Evolutionary conservation across 192 early-diverging fungal genomes (phyloP), one percentile per base, ranked within the genome.

Genomic region (Coemansia umbellata): DNA sequence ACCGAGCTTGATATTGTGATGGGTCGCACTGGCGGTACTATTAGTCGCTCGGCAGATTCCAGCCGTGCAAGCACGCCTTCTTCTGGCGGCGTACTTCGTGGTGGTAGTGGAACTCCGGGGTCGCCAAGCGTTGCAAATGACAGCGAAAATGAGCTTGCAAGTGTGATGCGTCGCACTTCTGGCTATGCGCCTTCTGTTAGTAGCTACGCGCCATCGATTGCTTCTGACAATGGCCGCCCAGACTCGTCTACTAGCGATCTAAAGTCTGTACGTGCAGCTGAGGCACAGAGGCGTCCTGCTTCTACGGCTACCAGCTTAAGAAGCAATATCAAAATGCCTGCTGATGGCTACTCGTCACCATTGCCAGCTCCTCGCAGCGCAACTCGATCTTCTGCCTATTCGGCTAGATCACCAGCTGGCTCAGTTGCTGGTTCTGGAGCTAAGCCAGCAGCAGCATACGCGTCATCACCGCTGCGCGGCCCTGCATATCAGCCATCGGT

Each of bases 1-100:
- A 69, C 66, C 9, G 74, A 78, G 60, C 68, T 78, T 11, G 74
- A 78, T 19, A 61, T 71, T 39, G 74, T 78, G 11, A 66, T 78
- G 68, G 63, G 63, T 17, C 74, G 74, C 50, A 78, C 74, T 0
- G 74, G 63, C 24, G 53, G 57, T 13, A 41, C 43, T 2, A 58
- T 45, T 21, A 54, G 50, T 40, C 47, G 58, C 15, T 43, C 65
- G 0, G 55, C 50, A 2, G 27, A 15, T 8, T 45, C 56, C 0
- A 66, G 63, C 47, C 63, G 65, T 4, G 42, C 55, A 1, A 31
- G 50, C 11, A 41, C 58, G 3, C 32, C 37, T 3, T 28, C 43
- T 8, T n/a, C 60, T 0, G 58, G 32, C 1, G 44, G 26, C 30
- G 55, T 56, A 17, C 47, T 71, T 14, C 68, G 68, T 19, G 74